Evolutionary conservation across 805 yeast genomes (phyloP).

Genomic region (Cyberlindnera mississippiensis): DNA sequence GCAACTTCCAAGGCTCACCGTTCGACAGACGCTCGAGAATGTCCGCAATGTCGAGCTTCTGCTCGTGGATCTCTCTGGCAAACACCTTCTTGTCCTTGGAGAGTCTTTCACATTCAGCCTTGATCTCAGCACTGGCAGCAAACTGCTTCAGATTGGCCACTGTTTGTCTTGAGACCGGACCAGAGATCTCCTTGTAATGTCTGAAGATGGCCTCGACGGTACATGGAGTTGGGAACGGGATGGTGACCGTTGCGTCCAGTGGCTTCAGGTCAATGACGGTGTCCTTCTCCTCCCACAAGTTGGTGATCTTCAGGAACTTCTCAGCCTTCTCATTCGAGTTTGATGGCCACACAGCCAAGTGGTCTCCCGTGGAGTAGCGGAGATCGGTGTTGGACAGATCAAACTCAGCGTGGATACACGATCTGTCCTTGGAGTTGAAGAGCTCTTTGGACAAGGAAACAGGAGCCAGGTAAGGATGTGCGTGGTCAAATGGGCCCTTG

Average conservation of each 20-base stretch:
- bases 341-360: slow-evolving; percentile 91
- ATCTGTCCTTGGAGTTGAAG: slow-evolving; percentile 60
- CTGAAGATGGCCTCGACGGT: slow-evolving; percentile 86
- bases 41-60: slow-evolving; percentile 72
- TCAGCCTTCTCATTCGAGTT: slow-evolving; percentile 73
- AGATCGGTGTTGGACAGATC: slow-evolving; percentile 73
- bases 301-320: slow-evolving; percentile 62
- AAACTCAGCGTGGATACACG: slow-evolving; percentile 87
- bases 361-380: slow-evolving; percentile 93
- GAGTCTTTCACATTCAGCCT: slow-evolving; percentile 40
- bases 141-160: slow-evolving; percentile 69
- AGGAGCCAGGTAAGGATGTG: slow-evolving; percentile 80
- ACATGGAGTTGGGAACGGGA: slow-evolving; percentile 74
- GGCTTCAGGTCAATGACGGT: slow-evolving; percentile 60
- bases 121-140: slow-evolving; percentile 63
- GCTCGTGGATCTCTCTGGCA: slow-evolving; percentile 56
- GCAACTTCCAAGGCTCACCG: slow-evolving; percentile 75
- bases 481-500: slow-evolving; percentile 73
- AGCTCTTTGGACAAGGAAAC: slow-evolving; percentile 61
- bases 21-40: slow-evolving; percentile 58
- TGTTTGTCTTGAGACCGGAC: slow-evolving; percentile 89
- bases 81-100: slow-evolving; percentile 68
- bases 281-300: slow-evolving; percentile 48
- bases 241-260: slow-evolving; percentile 61
- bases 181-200: slow-evolving; percentile 85